These are phyloP conservation scores for Setomelanomma holmii DNA, from an alignment of 2,329 filamentous ascomycete species.

Conservation along the genomic window DNA sequence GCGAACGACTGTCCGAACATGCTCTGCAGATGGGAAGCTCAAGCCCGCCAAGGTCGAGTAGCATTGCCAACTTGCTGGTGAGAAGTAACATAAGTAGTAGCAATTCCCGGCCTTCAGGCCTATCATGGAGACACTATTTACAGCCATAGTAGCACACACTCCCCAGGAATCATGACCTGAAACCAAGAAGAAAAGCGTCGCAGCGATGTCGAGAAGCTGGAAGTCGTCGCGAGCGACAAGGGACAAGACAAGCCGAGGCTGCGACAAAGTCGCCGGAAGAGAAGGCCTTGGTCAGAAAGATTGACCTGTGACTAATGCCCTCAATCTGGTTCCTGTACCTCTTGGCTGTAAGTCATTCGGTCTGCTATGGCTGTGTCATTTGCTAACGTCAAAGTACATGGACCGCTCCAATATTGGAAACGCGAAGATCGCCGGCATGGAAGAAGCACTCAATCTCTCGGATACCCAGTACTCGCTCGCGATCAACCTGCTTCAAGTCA, in stretches of 20 bases:
- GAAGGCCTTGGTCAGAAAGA: conserved; percentile 8
- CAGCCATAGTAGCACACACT: neutral
- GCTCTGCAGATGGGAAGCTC: too few relatives aligned
- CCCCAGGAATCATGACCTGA: neutral
- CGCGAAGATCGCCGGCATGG: conserved; percentile 44
- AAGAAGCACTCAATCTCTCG: conserved; percentile 21
- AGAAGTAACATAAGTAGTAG: too few relatives aligned
- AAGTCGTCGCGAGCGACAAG: neutral
- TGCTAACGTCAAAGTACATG: conserved; percentile 53
- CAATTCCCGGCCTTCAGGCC: too few relatives aligned
- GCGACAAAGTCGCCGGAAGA: conserved; percentile 4
- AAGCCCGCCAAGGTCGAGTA: too few relatives aligned
- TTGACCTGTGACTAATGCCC: conserved; percentile 10
- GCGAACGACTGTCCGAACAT: neutral
- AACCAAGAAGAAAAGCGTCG: neutral
- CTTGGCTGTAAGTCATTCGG: neutral
- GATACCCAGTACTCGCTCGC: conserved; percentile 55
- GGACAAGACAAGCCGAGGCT: neutral
- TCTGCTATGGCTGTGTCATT: neutral
- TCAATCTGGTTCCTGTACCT: conserved; percentile 12
- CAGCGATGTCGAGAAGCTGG: neutral
- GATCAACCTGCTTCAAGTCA: conserved; percentile 65
- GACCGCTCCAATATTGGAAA: conserved; percentile 44
- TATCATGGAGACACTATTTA: neutral
- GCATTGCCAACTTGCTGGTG: too few relatives aligned